phyloP scores from a whole-genome alignment of 1,139 yeast genomes.

The Yamadazyma sp. region DNA sequence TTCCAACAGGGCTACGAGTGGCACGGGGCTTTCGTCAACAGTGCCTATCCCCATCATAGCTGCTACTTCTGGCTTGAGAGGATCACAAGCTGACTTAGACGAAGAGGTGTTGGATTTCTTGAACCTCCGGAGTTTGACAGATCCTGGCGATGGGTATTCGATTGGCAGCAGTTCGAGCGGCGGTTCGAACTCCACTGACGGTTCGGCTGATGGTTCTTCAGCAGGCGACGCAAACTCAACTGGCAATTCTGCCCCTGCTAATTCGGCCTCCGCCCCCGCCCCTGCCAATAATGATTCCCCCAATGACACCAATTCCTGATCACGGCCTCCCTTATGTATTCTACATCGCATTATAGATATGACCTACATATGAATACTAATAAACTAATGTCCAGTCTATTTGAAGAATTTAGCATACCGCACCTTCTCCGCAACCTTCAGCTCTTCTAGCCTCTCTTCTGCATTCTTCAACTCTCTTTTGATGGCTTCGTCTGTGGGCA shows the following conservation, averaged over 20 bases:
- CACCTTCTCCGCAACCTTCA: conserved; percentile 50
- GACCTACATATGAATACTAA: background rate
- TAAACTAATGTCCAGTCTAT: too few species aligned
- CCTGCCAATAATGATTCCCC: too few species aligned
- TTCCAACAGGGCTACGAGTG: too few species aligned
- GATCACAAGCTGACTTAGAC: background rate
- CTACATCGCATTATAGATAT: background rate
- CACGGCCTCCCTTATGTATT: too few species aligned
- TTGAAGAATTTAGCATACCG: conserved; percentile 59
- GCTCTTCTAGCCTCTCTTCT: conserved; percentile 35
- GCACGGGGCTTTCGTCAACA: background rate
- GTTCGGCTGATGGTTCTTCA: too few species aligned
- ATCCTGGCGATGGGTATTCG: too few species aligned
- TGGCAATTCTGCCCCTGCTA: too few species aligned
- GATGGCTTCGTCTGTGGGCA: conserved; percentile 54
- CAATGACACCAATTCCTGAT: too few species aligned
- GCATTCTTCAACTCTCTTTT: conserved; percentile 41
- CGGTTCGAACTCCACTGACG: too few species aligned
- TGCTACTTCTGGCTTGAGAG: background rate
- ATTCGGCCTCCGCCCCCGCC: too few species aligned
- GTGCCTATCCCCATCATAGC: conserved; percentile 1
- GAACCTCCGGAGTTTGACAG: conserved; percentile 26
- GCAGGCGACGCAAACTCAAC: too few species aligned
- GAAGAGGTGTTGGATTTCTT: conserved; percentile 27
- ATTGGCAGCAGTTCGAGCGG: too few species aligned